Evolutionary conservation across 257 asterid species (phyloP), one percentile per base, ranked within the genome.

Genomic region (Penstemon davidsonii): DNA sequence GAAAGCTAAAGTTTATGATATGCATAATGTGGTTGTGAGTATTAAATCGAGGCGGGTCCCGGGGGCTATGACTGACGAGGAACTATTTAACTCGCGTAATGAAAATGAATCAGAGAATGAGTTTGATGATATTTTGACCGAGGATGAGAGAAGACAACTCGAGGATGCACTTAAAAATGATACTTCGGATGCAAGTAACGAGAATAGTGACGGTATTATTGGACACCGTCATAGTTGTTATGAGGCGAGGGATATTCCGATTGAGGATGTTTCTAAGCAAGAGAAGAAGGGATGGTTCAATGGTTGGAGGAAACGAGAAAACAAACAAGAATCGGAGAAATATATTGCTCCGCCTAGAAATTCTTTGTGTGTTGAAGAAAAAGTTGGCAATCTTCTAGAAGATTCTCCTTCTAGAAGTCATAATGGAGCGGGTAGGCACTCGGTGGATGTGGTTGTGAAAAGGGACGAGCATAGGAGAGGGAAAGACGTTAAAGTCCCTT

Each of bases 11-110:
- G 96, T 91, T 11, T 94, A 94, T 54, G 99, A 94, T 70, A 94
- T 94, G 99, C 96, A 88, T 70, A 88, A 94, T 58, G 93, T 94
- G 74, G 86, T 87, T 41, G 99, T 94, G 62, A 94, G 99, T 84
- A 84, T 94, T 37, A 94, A 91, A 79, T 94, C 97, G 0, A 88
- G 97, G 78, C 75, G 85, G 79, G 99, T 94, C 47, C 99, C 96
- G 0, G 97, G 96, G 64, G 96, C 99, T 44, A 85, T 91, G 95
- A 78, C 95, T 0, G 96, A 91, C 77, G 99, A 91, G 43, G 99
- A 94, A 56, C 75, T 93, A 66, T 84, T 90, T 65, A 87, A 75
- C 62, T 80, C 95, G 55, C 71, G 77, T 66, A 88, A 85, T 62
- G 97, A 88, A 67, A 91, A 87, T 49, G 99, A 88, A 80, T 77